Evolutionary conservation across 192 early-diverging fungal species (phyloP), one percentile per base, ranked within the genome.

Genomic region (Podila epigama): DNA sequence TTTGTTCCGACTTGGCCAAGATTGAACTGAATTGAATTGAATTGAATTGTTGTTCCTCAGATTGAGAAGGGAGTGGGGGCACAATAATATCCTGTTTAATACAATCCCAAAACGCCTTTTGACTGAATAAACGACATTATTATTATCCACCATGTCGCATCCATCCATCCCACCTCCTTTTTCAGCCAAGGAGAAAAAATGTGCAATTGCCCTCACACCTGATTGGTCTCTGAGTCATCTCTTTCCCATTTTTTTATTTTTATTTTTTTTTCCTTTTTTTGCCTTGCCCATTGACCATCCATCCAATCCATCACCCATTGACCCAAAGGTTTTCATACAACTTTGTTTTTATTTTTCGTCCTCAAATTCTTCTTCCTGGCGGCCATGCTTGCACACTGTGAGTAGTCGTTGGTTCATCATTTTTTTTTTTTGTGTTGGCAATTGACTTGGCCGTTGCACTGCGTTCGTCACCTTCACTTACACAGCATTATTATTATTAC

Each of bases 221-320:
- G 70, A 73, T 73, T 73, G 63, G 70, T 73, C 69, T 61, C 25
- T 60, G 55, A 57, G 55, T 57, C 55, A 57, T 57, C 31, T 16
- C 13, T 22, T 22, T 29, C 60, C 29, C 37, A 25, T 42, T 13
- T 16, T 63, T 51, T 31, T 63, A 42, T 60, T 3, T 44, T 60
- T 15, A 42, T 39, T 2, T 20, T 37, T 22, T 8, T 40, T 70
- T 60, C 58, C 16, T 22, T 16, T 22, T 63, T n/a, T 15, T 20
- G n/a, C 44, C n/a, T 48, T 51, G 44, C 7, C 27, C 2, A 10
- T 60, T 27, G 42, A 34, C 20, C 27, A 27, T 12, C 20, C n/a
- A 16, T 31, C 22, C 20, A n/a, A n/a, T 15, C 10, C 27, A 36
- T 36, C 50, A 5, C 44, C 25, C 42, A 2, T 15, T 2, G 1